Percentiles rank a stretch among this genome's conserved stretches.
Conservation (phyloP, 768 basidiomycete genomes). For the Asterophora lycoperdoides region DNA sequence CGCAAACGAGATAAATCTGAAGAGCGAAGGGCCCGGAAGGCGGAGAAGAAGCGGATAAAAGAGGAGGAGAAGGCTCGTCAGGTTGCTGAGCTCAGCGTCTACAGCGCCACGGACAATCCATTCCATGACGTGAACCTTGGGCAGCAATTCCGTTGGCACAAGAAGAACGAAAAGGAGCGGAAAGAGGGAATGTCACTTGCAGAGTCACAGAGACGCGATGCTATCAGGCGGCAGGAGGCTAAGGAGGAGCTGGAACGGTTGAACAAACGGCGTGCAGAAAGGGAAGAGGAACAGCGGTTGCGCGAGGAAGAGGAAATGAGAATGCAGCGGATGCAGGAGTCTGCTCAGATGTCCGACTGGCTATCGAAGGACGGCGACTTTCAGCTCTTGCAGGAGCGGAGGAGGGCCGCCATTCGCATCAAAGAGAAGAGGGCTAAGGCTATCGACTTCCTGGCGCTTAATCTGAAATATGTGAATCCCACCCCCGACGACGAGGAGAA, state of each 20-base stretch:
- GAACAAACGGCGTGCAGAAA: constrained; percentile 84
- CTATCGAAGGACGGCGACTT: constrained; percentile 95
- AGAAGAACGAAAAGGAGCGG: constrained; percentile 94
- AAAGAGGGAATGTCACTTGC: constrained; percentile 78
- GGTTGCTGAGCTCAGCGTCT: constrained; percentile 92
- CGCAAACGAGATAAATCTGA: constrained; percentile 86
- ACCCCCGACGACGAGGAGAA: constrained; percentile 58
- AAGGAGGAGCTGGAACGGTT: constrained; percentile 93
- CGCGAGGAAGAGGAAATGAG: constrained; percentile 91
- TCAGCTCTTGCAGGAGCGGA: constrained; percentile 90
- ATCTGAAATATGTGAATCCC: constrained; percentile 86
- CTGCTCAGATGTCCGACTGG: constrained; percentile 98
- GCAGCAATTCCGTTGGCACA: constrained; percentile 98
- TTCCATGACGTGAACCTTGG: constrained; percentile 97
- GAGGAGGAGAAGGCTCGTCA: constrained; percentile 90
- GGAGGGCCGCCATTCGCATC: constrained; percentile 88
- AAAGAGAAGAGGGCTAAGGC: constrained; percentile 97
- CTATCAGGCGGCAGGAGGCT: constrained; percentile 78
- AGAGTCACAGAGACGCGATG: constrained; percentile 79
- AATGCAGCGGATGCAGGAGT: constrained; percentile 87
- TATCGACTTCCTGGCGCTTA: constrained; percentile 96
- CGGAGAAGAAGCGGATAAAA: constrained; percentile 77
- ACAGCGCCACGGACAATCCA: constrained; percentile 95
- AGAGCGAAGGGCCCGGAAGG: constrained; percentile 79
- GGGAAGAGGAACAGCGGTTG: constrained; percentile 84